phyloP scores from a whole-genome alignment of 257 asterid species.

The Buddleja alternifolia region DNA sequence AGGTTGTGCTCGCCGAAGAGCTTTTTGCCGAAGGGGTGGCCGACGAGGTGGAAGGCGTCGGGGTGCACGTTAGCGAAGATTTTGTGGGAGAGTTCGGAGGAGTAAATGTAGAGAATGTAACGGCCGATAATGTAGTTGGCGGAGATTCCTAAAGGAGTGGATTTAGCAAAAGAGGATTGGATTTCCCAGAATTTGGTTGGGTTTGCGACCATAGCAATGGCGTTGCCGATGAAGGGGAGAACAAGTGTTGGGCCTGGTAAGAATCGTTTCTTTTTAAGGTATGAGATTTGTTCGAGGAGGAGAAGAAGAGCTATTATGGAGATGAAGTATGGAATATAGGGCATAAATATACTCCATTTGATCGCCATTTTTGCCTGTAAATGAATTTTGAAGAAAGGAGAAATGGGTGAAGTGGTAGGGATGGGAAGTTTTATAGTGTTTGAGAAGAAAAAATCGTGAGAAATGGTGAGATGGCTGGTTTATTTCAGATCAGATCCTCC shows the following conservation, averaged over 20 bases:
- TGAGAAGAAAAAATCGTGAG: too few relatives aligned
- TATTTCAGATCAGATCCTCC: too few relatives aligned
- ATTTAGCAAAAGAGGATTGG: constrained; percentile 68
- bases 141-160: constrained; percentile 69
- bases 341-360: constrained; percentile 38
- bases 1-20: constrained; percentile 87
- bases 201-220: constrained; percentile 54
- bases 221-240: constrained; percentile 81
- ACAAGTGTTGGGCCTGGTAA: constrained; percentile 81
- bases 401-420: neutral
- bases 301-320: constrained; percentile 48
- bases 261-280: constrained; percentile 68
- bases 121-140: constrained; percentile 78
- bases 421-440: too few relatives aligned
- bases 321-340: constrained; percentile 52
- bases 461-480: too few relatives aligned
- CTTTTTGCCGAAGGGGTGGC: constrained; percentile 87
- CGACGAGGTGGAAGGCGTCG: constrained; percentile 89
- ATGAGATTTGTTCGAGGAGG: constrained; percentile 70
- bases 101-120: constrained; percentile 77
- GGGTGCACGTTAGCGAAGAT: constrained; percentile 87
- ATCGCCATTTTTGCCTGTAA: constrained; percentile 35
- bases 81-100: constrained; percentile 75
- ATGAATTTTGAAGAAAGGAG: neutral
- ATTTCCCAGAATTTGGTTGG: constrained; percentile 77